These are phyloP conservation scores for Leccinum boreale DNA, from an alignment of 768 basidiomycete species.

Conservation along the genomic window DNA sequence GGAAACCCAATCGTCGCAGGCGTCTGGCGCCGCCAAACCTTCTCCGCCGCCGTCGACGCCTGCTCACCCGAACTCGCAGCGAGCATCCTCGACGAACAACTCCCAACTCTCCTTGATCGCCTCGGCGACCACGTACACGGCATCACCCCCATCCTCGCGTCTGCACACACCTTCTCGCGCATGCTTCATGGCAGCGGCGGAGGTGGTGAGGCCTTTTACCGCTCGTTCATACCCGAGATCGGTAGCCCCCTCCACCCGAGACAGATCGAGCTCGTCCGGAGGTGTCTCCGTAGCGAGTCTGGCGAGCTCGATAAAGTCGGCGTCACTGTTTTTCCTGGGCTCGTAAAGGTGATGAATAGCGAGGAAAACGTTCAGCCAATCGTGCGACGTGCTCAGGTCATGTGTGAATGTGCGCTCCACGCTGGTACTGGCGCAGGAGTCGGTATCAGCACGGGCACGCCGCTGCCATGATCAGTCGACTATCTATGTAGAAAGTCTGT, in stretches of 20 bases:
- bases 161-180: slow-evolving; percentile 76
- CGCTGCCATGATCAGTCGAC: neutral
- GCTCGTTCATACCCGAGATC: slow-evolving; percentile 82
- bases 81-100: slow-evolving; percentile 66
- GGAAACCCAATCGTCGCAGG: slow-evolving; percentile 86
- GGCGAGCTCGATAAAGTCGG: slow-evolving; percentile 76
- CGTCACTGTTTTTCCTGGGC: slow-evolving; percentile 82
- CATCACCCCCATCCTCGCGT: slow-evolving; percentile 59
- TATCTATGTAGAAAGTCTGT: neutral
- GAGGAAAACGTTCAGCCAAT: slow-evolving; percentile 64
- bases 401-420: slow-evolving; percentile 78
- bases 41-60: slow-evolving; percentile 78
- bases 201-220: slow-evolving; percentile 69
- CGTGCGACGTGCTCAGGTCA: slow-evolving; percentile 80
- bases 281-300: slow-evolving; percentile 73
- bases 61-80: slow-evolving; percentile 70
- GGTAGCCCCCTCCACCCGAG: slow-evolving; percentile 69
- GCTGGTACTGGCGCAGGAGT: neutral
- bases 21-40: slow-evolving; percentile 89
- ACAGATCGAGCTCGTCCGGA: slow-evolving; percentile 82
- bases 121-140: slow-evolving; percentile 44
- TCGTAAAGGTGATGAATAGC: slow-evolving; percentile 68
- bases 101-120: slow-evolving; percentile 58
- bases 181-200: slow-evolving; percentile 73
- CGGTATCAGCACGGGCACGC: neutral